Conservation (phyloP, 1,284 basidiomycete genomes). For the Boletus albobrunnescens region DNA sequence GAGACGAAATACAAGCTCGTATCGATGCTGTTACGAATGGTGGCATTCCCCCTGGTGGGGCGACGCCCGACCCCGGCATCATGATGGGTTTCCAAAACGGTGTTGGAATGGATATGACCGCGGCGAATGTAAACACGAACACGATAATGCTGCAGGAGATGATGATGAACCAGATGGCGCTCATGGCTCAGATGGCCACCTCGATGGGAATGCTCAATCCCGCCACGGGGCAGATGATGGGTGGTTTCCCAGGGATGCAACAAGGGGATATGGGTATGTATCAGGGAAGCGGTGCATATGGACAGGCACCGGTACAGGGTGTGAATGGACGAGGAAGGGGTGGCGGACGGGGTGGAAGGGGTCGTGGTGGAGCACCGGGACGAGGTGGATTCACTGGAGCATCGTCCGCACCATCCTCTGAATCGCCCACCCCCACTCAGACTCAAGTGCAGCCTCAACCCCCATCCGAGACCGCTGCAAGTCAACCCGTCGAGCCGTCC, state of each 20-base stretch:
- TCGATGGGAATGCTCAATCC: conserved; percentile 69
- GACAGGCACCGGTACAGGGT: conserved; percentile 28
- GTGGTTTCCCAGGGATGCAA: conserved; percentile 51
- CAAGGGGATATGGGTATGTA: conserved; percentile 55
- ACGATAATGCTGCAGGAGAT: conserved; percentile 75
- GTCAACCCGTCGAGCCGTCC: conserved; percentile 28
- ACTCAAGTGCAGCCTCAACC: conserved; percentile 22
- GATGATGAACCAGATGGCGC: conserved; percentile 82
- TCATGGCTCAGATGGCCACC: conserved; percentile 79
- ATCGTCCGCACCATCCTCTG: conserved; percentile 27
- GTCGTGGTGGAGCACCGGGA: conserved; percentile 31
- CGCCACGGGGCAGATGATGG: conserved; percentile 49
- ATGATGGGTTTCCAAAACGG: conserved; percentile 55
- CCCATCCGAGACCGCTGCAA: conserved; percentile 30
- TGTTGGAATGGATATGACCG: conserved; percentile 57
- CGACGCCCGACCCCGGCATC: conserved; percentile 49
- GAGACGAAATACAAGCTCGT: conserved; percentile 71
- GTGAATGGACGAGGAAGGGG: conserved; percentile 37
- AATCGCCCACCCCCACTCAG: conserved; percentile 21
- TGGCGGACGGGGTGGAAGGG: conserved; percentile 38
- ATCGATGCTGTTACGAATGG: conserved; percentile 70
- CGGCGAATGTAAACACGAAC: conserved; percentile 45
- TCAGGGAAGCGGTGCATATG: conserved; percentile 36
- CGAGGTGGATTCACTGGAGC: conserved; percentile 26
- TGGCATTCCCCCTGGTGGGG: conserved; percentile 37